These are phyloP conservation scores for Brachypodium distachyon DNA, from an alignment of 202 grass and related monocot species.

Conservation along the genomic window DNA sequence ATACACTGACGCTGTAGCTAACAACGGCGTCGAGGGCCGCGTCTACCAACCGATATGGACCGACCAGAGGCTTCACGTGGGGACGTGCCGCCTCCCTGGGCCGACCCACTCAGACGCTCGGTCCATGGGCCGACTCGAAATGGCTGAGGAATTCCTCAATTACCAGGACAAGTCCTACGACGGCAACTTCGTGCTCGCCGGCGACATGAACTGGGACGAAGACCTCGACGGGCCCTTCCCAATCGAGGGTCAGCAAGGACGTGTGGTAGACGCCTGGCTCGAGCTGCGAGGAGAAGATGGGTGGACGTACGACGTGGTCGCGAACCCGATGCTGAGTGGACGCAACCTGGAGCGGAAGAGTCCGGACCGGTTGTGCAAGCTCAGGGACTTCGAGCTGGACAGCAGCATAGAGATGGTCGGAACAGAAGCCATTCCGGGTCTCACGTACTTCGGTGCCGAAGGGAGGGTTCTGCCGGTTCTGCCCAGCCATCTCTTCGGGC, in stretches of 20 bases:
- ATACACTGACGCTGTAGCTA: neutral
- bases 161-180: neutral
- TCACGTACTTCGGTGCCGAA: neutral
- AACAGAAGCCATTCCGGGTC: neutral
- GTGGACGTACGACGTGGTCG: conserved; percentile 16
- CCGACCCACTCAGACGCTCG: neutral
- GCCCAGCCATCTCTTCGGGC: conserved; percentile 31
- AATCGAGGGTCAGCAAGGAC: too few relatives aligned
- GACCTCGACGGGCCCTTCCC: neutral
- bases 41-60: neutral
- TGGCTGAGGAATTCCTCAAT: neutral
- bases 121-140: neutral
- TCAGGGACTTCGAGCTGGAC: conserved; percentile 17
- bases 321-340: conserved; percentile 21
- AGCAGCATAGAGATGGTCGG: conserved; percentile 30
- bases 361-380: conserved; percentile 28
- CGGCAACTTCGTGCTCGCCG: neutral
- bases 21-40: neutral
- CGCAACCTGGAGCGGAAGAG: neutral
- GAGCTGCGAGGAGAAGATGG: neutral
- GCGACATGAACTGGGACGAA: neutral
- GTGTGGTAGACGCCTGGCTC: neutral
- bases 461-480: conserved; percentile 9
- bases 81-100: neutral
- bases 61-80: neutral